These are phyloP conservation scores for Yamadazyma oceani DNA, from an alignment of 1,139 yeast species.

Conservation along the genomic window DNA sequence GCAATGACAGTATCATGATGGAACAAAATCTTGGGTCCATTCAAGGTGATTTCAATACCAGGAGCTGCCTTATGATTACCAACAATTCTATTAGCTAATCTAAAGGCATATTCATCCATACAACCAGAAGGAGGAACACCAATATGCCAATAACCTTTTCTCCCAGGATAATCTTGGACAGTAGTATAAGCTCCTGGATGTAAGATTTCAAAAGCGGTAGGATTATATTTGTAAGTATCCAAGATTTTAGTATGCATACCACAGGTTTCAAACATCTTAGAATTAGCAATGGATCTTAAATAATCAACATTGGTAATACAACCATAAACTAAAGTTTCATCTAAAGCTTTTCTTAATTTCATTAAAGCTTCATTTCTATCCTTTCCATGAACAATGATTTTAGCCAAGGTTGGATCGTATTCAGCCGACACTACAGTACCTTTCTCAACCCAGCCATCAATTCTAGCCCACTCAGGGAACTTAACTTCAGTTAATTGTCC, in stretches of 20 bases:
- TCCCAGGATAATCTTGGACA: slow-evolving; percentile 95
- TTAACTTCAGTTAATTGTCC: slow-evolving; percentile 85
- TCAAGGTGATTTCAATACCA: slow-evolving; percentile 84
- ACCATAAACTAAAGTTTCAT: slow-evolving; percentile 85
- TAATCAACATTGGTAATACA: slow-evolving; percentile 89
- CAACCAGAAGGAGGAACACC: slow-evolving; percentile 99
- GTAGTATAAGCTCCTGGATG: slow-evolving; percentile 94
- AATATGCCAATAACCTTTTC: slow-evolving; percentile 80
- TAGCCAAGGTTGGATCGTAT: slow-evolving; percentile 95
- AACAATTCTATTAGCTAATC: slow-evolving; percentile 85
- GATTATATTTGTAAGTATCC: slow-evolving; percentile 76
- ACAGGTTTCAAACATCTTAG: slow-evolving; percentile 81
- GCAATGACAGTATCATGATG: slow-evolving; percentile 78
- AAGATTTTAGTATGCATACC: slow-evolving; percentile 83
- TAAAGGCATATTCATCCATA: slow-evolving; percentile 90
- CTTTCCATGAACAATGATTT: slow-evolving; percentile 90
- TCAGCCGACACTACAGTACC: slow-evolving; percentile 92
- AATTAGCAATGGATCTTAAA: slow-evolving; percentile 78
- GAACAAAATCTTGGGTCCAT: slow-evolving; percentile 83
- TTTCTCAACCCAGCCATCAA: slow-evolving; percentile 89
- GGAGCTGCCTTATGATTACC: slow-evolving; percentile 83
- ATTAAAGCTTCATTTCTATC: slow-evolving; percentile 81
- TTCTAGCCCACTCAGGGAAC: slow-evolving; percentile 88
- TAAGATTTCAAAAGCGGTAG: slow-evolving; percentile 80
- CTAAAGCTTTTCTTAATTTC: slow-evolving; percentile 75